Percentiles rank a stretch among this genome's conserved stretches.
Conservation (phyloP, 2,329 filamentous ascomycete genomes). For the Aspergillus aculeatinus region DNA sequence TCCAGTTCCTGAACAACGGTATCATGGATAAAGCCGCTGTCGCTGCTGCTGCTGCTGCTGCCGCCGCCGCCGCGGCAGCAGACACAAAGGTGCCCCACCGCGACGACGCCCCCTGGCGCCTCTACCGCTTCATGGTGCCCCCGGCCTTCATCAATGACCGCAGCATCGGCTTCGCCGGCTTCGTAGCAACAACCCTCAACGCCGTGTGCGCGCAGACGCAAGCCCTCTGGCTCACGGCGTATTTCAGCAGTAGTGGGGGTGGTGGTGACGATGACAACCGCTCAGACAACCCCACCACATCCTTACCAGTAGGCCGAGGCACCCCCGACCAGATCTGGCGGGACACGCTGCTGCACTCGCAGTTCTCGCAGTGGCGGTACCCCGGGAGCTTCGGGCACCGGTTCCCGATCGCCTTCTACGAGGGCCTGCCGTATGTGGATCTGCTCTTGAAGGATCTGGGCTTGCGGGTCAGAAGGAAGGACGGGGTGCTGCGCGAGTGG, state of each 20-base stretch:
- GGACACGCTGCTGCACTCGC: background rate
- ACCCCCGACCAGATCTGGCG: slow-evolving; percentile 1
- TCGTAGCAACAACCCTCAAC: slow-evolving; percentile 4
- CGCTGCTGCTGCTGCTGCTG: background rate
- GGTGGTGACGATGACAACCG: background rate
- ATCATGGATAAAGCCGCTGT: background rate
- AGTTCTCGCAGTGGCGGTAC: background rate
- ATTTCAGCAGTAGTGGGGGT: slow-evolving; percentile 1
- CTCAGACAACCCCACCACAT: background rate
- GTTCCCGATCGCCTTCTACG: slow-evolving; percentile 63
- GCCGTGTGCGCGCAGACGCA: slow-evolving; percentile 7
- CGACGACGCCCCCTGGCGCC: background rate
- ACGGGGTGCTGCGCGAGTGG: slow-evolving; percentile 24
- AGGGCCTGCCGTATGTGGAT: slow-evolving; percentile 67
- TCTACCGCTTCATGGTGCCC: slow-evolving; percentile 9
- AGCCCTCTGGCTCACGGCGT: slow-evolving; percentile 9
- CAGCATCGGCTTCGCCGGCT: slow-evolving; percentile 9
- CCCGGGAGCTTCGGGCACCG: background rate
- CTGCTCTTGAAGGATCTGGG: slow-evolving; percentile 62
- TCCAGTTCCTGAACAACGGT: background rate
- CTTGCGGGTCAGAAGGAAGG: slow-evolving; percentile 44
- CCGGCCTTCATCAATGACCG: background rate
- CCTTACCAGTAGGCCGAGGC: background rate
- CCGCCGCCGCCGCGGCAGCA: background rate
- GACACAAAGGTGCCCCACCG: background rate